Percentiles rank a stretch among this genome's conserved stretches.
These are phyloP conservation scores for Penicillium sp. DNA, from an alignment of 2,329 filamentous ascomycete genomes.

Conservation along the genomic window DNA sequence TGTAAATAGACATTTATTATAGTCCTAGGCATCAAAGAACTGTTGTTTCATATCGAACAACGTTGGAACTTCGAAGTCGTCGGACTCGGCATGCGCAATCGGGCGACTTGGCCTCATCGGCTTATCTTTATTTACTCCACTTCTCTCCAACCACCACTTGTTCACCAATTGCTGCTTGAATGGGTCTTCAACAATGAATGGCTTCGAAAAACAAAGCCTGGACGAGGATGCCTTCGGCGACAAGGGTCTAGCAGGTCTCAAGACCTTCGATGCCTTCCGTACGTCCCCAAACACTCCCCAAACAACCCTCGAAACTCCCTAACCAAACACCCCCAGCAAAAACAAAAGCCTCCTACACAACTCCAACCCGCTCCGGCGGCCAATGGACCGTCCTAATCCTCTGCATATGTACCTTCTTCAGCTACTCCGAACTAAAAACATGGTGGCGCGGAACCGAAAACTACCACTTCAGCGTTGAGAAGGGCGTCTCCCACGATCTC, in stretches of 20 bases:
- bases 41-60: no score
- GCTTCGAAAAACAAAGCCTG: conserved; percentile 68
- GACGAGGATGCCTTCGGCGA: conserved; percentile 81
- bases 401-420: conserved; percentile 71
- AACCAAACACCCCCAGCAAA: conserved; percentile 64
- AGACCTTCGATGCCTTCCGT: conserved; percentile 98
- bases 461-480: conserved; percentile 92
- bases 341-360: conserved; percentile 90
- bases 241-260: conserved; percentile 61
- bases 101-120: conserved; percentile 30
- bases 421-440: conserved; percentile 73
- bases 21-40: no score
- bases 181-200: conserved; percentile 65
- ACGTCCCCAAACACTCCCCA: conserved; percentile 43
- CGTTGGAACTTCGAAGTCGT: not conserved
- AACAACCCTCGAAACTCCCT: not conserved
- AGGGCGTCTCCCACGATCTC: conserved; percentile 80
- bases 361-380: conserved; percentile 79
- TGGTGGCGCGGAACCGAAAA: conserved; percentile 85
- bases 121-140: conserved; percentile 27
- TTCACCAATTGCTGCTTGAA: conserved; percentile 19
- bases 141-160: conserved; percentile 16
- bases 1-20: not conserved
- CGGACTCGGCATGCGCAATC: conserved; percentile 17
- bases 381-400: conserved; percentile 90